phyloP scores from a whole-genome alignment of 345 rosid genomes.

The Salix caprea region DNA sequence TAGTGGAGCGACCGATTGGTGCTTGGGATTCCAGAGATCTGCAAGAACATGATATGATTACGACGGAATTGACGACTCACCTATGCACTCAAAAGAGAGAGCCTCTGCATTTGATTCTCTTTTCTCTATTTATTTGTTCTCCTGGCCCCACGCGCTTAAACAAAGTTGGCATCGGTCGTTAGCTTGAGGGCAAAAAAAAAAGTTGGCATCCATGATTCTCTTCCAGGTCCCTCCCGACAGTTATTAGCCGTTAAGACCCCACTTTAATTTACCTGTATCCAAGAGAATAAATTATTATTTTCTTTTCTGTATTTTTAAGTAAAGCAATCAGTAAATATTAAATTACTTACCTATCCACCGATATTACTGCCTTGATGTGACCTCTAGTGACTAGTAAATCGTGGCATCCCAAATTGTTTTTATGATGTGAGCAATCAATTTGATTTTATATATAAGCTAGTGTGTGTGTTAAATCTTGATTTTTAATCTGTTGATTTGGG shows the following conservation, averaged over 20 bases:
- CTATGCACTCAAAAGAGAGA: conserved; percentile 22
- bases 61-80: conserved; percentile 48
- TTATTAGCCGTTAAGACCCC: conserved; percentile 44
- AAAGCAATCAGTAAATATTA: too few species aligned
- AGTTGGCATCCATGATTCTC: conserved; percentile 43
- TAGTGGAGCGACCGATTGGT: conserved; percentile 7
- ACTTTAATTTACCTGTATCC: not conserved
- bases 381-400: not conserved
- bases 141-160: conserved; percentile 41
- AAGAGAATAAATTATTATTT: too few species aligned
- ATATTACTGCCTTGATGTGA: conserved; percentile 15
- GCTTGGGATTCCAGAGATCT: conserved; percentile 33
- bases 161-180: conserved; percentile 31
- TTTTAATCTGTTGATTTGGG: too few species aligned
- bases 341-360: too few species aligned
- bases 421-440: not conserved
- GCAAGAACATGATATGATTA: conserved; percentile 34
- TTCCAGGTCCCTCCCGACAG: conserved; percentile 33
- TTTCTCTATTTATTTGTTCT: not conserved
- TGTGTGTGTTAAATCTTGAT: conserved; percentile 15
- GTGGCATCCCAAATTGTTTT: not conserved
- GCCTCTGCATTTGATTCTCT: conserved; percentile 7
- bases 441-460: conserved; percentile 11
- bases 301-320: too few species aligned
- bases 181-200: not conserved